A percentile compares a stretch with the other conserved stretches of the same genome.
Evolutionary conservation across 169 alveolate species (phyloP).

Genomic region (Cryptosporidium sp.): DNA sequence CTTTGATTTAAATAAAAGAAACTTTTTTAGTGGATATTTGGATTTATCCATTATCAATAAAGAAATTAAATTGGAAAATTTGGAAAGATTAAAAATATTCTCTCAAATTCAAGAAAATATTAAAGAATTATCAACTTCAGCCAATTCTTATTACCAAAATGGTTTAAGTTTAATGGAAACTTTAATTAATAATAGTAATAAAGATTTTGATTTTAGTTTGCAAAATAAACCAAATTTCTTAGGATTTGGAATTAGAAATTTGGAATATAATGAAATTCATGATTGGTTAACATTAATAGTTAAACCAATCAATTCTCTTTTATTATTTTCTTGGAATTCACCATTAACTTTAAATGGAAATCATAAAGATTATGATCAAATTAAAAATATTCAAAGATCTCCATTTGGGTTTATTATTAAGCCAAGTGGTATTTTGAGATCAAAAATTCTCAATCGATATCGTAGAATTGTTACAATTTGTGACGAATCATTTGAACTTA

Average conservation of each 20-base stretch:
- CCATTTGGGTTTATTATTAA: slow-evolving; percentile 29
- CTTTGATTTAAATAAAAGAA: neutral
- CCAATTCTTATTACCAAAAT: neutral
- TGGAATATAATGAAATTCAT: slow-evolving; percentile 8
- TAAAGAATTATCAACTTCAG: neutral
- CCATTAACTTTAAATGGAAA: neutral
- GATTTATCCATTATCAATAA: neutral
- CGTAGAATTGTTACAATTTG: slow-evolving; percentile 13
- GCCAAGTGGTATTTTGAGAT: neutral
- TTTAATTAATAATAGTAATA: neutral
- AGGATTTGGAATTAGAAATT: slow-evolving; percentile 3
- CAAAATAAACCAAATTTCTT: slow-evolving; percentile 2
- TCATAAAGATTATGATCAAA: neutral
- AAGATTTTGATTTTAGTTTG: neutral
- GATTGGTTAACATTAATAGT: slow-evolving; percentile 19
- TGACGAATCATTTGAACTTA: neutral
- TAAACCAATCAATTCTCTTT: slow-evolving; percentile 45
- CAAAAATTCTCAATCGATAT: neutral
- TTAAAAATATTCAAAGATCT: neutral
- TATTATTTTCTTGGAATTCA: slow-evolving; percentile 51
- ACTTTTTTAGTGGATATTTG: slow-evolving; percentile 19
- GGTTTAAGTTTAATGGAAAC: slow-evolving; percentile 19
- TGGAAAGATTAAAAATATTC: neutral
- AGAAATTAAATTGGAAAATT: slow-evolving; percentile 45
- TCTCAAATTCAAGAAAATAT: neutral